phyloP scores from a whole-genome alignment of 257 asterid species.

The Nicotiana tabacum region DNA sequence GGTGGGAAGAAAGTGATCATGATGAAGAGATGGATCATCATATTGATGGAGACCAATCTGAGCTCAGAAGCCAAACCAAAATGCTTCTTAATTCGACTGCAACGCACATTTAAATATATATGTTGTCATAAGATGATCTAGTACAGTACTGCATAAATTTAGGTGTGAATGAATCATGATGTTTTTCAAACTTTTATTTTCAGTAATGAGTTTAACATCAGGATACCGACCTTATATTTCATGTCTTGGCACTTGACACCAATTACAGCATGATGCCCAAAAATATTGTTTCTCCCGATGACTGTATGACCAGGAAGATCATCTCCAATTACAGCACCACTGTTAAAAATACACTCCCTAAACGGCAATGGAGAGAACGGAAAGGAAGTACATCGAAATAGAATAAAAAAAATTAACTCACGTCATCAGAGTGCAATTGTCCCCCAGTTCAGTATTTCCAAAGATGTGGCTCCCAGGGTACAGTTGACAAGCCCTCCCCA shows the following conservation, averaged over 20 bases:
- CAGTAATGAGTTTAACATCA: not conserved
- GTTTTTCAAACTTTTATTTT: not conserved
- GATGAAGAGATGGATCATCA: not conserved
- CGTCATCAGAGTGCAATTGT: slow-evolving; percentile 77
- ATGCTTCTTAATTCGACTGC: not conserved
- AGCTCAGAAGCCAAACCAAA: not conserved
- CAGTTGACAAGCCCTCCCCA: slow-evolving; percentile 67
- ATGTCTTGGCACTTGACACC: slow-evolving; percentile 88
- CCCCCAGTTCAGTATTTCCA: slow-evolving; percentile 76
- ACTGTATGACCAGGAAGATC: slow-evolving; percentile 83
- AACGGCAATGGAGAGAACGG: not conserved
- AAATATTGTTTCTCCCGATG: slow-evolving; percentile 64
- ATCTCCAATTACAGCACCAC: slow-evolving; percentile 94
- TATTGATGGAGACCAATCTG: not conserved
- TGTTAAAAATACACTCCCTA: slow-evolving; percentile 21
- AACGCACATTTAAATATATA: not conserved
- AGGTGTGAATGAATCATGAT: not conserved
- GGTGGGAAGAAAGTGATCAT: not conserved
- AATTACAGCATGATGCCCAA: slow-evolving; percentile 90
- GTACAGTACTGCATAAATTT: not conserved
- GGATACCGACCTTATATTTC: slow-evolving; percentile 65
- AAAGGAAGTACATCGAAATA: not conserved
- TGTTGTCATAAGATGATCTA: not conserved
- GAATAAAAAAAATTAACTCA: slow-evolving; percentile 26
- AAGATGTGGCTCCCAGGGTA: slow-evolving; percentile 78